Evolutionary conservation across 164 flowering plant genomes (phyloP).

Genomic region (Amborella trichopoda): DNA sequence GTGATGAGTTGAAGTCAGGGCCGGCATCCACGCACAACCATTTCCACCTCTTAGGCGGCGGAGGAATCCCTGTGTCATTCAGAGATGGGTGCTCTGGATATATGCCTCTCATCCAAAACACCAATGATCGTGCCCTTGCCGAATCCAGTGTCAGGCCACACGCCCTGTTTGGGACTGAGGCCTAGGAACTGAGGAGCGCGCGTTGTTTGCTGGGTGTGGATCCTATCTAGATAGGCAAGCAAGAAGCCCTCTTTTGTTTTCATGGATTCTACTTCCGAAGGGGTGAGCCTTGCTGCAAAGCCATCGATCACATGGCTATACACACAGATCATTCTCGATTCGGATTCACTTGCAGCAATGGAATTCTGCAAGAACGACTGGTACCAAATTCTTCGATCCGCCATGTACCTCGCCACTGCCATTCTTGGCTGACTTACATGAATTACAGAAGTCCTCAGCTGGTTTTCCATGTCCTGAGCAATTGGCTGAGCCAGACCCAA

Average conservation of each 20-base stretch:
- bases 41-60: slow-evolving; percentile 1
- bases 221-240: slow-evolving; percentile 5
- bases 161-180: neutral
- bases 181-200: slow-evolving; percentile 7
- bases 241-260: no score
- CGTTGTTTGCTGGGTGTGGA: slow-evolving; percentile 8
- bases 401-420: slow-evolving; percentile 1
- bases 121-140: slow-evolving; percentile 9
- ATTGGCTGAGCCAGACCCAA: no score
- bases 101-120: slow-evolving; percentile 2
- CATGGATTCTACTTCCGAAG: slow-evolving; percentile 10
- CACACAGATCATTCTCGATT: slow-evolving; percentile 9
- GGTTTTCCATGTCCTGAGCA: neutral
- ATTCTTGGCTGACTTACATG: slow-evolving; percentile 13
- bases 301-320: slow-evolving; percentile 17
- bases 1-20: slow-evolving; percentile 8
- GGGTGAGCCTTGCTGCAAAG: slow-evolving; percentile 18
- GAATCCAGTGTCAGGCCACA: slow-evolving; percentile 5
- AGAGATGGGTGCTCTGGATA: slow-evolving; percentile 6
- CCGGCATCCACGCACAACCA: slow-evolving; percentile 8
- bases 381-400: slow-evolving; percentile 11
- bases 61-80: slow-evolving; percentile 2
- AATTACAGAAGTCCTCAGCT: slow-evolving; percentile 12
- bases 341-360: neutral
- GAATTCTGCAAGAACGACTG: slow-evolving; percentile 19